These are phyloP conservation scores for Mentha longifolia DNA, from an alignment of 257 asterid species.

Conservation along the genomic window DNA sequence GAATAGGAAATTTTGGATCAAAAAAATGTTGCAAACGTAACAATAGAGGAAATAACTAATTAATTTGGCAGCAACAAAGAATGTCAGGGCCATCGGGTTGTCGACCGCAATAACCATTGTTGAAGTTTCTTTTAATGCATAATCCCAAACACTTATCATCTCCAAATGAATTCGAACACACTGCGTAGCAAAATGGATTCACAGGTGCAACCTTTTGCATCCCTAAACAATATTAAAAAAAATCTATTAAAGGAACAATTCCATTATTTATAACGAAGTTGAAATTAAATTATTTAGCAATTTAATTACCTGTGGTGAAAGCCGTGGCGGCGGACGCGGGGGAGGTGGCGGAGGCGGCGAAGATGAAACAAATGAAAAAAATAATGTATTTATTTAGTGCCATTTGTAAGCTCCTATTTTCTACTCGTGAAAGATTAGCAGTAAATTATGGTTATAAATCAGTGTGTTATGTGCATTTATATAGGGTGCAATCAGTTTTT, in stretches of 20 bases:
- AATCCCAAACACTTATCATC: background rate
- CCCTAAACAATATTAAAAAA: background rate
- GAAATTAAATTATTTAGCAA: background rate
- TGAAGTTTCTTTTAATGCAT: conserved; percentile 2
- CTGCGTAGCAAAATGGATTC: conserved; percentile 15
- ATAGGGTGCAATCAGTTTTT: background rate
- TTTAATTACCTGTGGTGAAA: background rate
- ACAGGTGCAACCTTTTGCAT: background rate
- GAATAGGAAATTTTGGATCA: no score
- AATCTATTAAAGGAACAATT: background rate
- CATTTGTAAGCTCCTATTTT: background rate
- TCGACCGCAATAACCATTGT: background rate
- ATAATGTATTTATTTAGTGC: background rate
- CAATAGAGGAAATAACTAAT: no score
- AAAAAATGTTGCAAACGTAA: no score
- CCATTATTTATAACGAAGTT: background rate
- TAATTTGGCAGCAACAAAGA: conserved; percentile 16
- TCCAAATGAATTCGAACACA: background rate
- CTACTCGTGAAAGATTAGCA: background rate
- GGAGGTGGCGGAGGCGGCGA: background rate
- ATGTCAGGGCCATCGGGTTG: conserved; percentile 12
- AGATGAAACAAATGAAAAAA: background rate
- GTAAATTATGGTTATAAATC: background rate
- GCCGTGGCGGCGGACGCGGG: background rate
- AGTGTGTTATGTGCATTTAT: background rate